Evolutionary conservation across 2,329 filamentous ascomycete genomes (phyloP).

Genomic region (Xenosphaeropsis pyriputrescens): DNA sequence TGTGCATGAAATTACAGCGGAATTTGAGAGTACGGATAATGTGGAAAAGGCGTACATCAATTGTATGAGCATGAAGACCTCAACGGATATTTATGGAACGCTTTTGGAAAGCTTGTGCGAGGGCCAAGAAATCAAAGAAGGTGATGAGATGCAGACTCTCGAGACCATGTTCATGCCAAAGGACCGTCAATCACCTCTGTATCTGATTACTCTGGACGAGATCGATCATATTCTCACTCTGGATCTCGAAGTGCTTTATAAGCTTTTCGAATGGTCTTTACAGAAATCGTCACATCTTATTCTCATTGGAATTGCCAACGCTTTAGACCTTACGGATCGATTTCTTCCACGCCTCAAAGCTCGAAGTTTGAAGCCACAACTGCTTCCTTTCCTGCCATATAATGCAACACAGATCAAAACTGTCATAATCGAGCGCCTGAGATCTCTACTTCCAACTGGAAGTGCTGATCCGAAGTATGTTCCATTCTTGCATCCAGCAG

Average conservation of each 20-base stretch:
- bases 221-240: conserved; percentile 87
- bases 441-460: conserved; percentile 49
- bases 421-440: conserved; percentile 74
- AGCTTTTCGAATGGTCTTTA: conserved; percentile 93
- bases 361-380: conserved; percentile 76
- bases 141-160: conserved; percentile 52
- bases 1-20: conserved; percentile 62
- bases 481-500: conserved; percentile 86
- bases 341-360: conserved; percentile 89
- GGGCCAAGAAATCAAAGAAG: conserved; percentile 42
- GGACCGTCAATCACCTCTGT: conserved; percentile 41
- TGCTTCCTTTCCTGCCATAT: conserved; percentile 89
- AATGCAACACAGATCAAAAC: conserved; percentile 73
- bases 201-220: conserved; percentile 83
- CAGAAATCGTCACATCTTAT: conserved; percentile 65
- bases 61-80: conserved; percentile 90
- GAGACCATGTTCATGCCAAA: conserved; percentile 57
- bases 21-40: conserved; percentile 30
- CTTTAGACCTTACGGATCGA: conserved; percentile 85
- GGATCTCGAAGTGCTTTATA: conserved; percentile 80
- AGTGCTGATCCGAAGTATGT: conserved; percentile 42
- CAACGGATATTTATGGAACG: conserved; percentile 70
- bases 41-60: conserved; percentile 74
- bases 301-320: conserved; percentile 89
- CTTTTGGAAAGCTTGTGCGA: conserved; percentile 57